Base-by-base conservation (phyloP, 2,329 filamentous ascomycete species). In the Chlorencoelia australis region DNA sequence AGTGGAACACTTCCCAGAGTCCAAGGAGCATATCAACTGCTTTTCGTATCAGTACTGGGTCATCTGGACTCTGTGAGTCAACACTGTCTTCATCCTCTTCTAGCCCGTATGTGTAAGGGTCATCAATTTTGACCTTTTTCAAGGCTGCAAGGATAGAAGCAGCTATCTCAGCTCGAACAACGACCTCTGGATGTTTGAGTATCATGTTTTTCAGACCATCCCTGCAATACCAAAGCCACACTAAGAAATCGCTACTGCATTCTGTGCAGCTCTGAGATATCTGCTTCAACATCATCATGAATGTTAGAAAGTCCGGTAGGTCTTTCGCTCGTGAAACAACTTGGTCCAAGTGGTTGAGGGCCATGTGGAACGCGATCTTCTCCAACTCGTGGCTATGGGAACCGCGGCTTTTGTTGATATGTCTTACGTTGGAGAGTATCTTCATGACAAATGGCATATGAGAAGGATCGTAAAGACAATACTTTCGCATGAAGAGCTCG, bases 391-490 rank as follows among this genome's bases (percentile, higher is more conserved):
- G 67, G 11, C 68, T 58, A 10, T 61, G 53, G 1, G 68, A 69
- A 50, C 72, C 75, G n/a, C 59, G 57, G 0, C 63, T 61, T 7
- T 58, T 54, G 33, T 65, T 68, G 21, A 73, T 50, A 14, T 63
- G 59, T 31, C 66, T 72, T 33, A 78, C 61, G 25, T 72, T 69
- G 6, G 63, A 59, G 19, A 91, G 67, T 24, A 85, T 64, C 36
- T 68, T 66, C 22, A 69, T 65, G 11, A 87, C 69, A 46, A 94
- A 85, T 2, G 63, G 60, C 2, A 76, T 66, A 51, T 94, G 83
- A 20, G 68, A 68, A 2, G 74, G 72, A 50, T 94, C 87, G 50
- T 82, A 83, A 16, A 93, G 67, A 55, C 82, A 88, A 52, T 93
- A 87, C 13, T 81, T 75, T 35, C 81, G 75, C 30, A 94, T 67